A percentile compares a stretch with the other conserved stretches of the same genome.
Conservation (phyloP, 768 basidiomycete species). For the Phanerodontia chrysosporium region DNA sequence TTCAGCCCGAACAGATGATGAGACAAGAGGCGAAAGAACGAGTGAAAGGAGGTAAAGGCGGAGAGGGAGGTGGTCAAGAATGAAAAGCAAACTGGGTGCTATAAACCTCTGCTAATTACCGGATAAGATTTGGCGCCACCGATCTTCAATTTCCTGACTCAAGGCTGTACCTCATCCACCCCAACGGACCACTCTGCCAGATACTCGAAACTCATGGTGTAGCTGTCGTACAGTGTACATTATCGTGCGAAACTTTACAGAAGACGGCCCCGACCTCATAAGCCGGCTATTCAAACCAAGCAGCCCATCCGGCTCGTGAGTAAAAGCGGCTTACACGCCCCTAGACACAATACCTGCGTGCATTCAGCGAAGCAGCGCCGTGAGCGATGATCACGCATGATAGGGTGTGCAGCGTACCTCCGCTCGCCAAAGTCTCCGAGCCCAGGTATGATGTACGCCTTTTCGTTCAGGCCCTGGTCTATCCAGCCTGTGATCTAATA, state of each 20-base stretch:
- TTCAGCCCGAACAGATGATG: slow-evolving; percentile 1
- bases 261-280: background rate
- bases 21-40: background rate
- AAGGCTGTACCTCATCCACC: background rate
- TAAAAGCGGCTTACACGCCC: background rate
- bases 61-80: background rate
- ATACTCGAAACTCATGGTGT: background rate
- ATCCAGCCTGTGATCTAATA: slow-evolving; percentile 93
- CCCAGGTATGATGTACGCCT: slow-evolving; percentile 87
- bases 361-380: background rate
- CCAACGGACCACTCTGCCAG: too few species aligned
- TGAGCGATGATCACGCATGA: background rate
- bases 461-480: slow-evolving; percentile 87
- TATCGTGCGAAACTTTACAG: slow-evolving; percentile 2
- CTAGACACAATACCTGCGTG: slow-evolving; percentile 16
- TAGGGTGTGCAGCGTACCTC: slow-evolving; percentile 42
- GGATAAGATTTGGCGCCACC: background rate
- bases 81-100: background rate
- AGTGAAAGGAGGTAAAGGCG: background rate
- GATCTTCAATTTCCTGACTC: background rate
- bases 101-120: background rate
- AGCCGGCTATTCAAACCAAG: background rate
- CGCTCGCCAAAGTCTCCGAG: slow-evolving; percentile 97
- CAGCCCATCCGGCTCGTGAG: background rate
- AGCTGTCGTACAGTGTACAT: background rate